Evolutionary conservation across 371 early-diverging fungal species (phyloP).

Genomic region (Catenaria anguillulae): DNA sequence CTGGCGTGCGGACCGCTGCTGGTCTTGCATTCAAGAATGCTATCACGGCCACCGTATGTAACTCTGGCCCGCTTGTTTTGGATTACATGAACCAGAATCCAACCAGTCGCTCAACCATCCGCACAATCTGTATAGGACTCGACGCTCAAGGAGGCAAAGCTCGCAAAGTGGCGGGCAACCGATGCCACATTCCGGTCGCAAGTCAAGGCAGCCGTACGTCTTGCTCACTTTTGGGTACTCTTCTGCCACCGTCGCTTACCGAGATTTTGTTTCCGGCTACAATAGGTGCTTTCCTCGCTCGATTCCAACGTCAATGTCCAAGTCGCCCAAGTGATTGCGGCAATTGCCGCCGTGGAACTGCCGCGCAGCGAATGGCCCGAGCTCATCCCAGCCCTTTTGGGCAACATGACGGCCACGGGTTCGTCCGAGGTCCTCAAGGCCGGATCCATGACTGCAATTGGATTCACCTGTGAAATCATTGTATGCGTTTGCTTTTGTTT

Average conservation of each 20-base stretch:
- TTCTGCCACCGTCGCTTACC: neutral
- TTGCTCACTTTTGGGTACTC: too few relatives aligned
- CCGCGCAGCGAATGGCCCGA: slow-evolving; percentile 71
- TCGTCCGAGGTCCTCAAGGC: slow-evolving; percentile 48
- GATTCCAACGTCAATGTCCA: neutral
- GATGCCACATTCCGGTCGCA: slow-evolving; percentile 6
- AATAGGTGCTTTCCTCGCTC: neutral
- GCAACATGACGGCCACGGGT: slow-evolving; percentile 40
- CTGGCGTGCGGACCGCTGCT: slow-evolving; percentile 55
- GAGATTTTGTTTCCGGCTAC: neutral
- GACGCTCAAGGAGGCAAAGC: neutral
- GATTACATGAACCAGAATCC: neutral
- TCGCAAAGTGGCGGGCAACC: slow-evolving; percentile 9
- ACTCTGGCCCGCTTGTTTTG: neutral
- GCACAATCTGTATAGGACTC: slow-evolving; percentile 6
- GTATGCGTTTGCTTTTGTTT: slow-evolving; percentile 30
- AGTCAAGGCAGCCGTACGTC: slow-evolving; percentile 9
- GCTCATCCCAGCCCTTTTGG: slow-evolving; percentile 57
- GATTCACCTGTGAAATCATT: slow-evolving; percentile 76
- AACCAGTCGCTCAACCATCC: neutral
- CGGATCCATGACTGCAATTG: slow-evolving; percentile 70
- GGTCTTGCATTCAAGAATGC: slow-evolving; percentile 86
- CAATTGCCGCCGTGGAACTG: slow-evolving; percentile 82
- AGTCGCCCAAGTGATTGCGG: slow-evolving; percentile 36
- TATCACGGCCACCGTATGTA: slow-evolving; percentile 26